Percentiles rank a stretch among this genome's conserved stretches.
These are phyloP conservation scores for Mycena capillaripes DNA, from an alignment of 768 basidiomycete species.

Conservation along the genomic window DNA sequence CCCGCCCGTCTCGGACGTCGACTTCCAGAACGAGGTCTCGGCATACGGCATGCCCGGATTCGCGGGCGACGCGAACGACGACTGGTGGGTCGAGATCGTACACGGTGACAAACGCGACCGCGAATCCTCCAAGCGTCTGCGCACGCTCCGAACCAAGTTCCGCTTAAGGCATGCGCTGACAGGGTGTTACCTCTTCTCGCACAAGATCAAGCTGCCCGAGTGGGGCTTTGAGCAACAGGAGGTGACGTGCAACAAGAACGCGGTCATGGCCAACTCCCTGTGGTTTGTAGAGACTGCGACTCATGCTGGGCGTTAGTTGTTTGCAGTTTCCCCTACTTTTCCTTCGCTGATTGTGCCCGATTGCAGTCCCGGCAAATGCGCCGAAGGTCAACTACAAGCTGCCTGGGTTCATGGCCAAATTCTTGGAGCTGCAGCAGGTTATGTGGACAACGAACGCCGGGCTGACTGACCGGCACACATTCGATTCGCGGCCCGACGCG, in stretches of 20 bases:
- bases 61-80: conserved; percentile 92
- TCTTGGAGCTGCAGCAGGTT: conserved; percentile 90
- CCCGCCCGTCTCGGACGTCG: conserved; percentile 96
- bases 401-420: conserved; percentile 93
- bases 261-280: conserved; percentile 87
- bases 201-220: conserved; percentile 97
- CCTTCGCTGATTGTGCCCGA: background rate
- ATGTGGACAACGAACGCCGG: conserved; percentile 99
- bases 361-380: conserved; percentile 77
- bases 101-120: conserved; percentile 73
- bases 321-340: background rate
- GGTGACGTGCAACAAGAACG: conserved; percentile 99
- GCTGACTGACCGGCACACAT: conserved; percentile 93
- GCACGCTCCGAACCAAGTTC: conserved; percentile 87
- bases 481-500: conserved; percentile 90
- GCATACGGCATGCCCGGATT: conserved; percentile 92
- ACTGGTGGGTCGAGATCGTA: conserved; percentile 92
- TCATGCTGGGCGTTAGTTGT: conserved; percentile 71
- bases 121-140: conserved; percentile 77
- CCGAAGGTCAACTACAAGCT: conserved; percentile 90
- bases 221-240: conserved; percentile 99
- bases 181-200: conserved; percentile 97
- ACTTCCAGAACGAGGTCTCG: conserved; percentile 99
- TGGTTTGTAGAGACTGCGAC: conserved; percentile 94
- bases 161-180: conserved; percentile 86